phyloP scores from a whole-genome alignment of 1,284 basidiomycete species.

The Dichomitus squalens region DNA sequence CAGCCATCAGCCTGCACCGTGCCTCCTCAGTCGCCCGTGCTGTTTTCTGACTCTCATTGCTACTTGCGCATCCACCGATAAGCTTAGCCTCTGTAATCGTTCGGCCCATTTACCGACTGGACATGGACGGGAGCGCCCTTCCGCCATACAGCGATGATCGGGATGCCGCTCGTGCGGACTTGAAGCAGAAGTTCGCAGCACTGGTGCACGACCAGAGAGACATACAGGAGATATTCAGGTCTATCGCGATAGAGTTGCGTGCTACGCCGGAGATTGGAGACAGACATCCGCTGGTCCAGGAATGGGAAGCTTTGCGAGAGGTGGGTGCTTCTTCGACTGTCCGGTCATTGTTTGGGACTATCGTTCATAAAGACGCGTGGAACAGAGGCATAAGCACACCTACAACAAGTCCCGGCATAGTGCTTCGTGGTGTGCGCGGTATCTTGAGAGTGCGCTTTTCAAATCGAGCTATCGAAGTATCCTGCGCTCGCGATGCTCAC shows the following conservation, averaged over 20 bases:
- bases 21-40: not conserved
- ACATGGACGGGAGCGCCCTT: not conserved
- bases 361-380: not conserved
- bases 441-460: conserved; percentile 24
- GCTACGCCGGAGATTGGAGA: conserved; percentile 29
- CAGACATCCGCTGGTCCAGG: conserved; percentile 22
- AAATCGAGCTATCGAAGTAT: not conserved
- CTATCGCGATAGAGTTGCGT: conserved; percentile 25
- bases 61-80: not conserved
- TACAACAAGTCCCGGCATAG: conserved; percentile 30
- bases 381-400: conserved; percentile 25
- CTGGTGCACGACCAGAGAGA: conserved; percentile 27
- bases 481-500: not conserved
- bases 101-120: too few species aligned
- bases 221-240: conserved; percentile 30
- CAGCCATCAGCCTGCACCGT: not conserved
- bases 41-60: not conserved
- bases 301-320: conserved; percentile 27
- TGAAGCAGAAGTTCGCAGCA: conserved; percentile 26
- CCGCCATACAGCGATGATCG: conserved; percentile 2
- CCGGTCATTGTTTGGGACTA: not conserved
- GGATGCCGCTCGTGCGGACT: not conserved
- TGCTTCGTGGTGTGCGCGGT: conserved; percentile 29
- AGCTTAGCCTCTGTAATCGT: too few species aligned
- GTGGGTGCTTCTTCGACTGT: conserved; percentile 9